Percentiles rank a stretch among this genome's conserved stretches.
Conservation (phyloP, 805 yeast species). For the Yarrowia hollandica region DNA sequence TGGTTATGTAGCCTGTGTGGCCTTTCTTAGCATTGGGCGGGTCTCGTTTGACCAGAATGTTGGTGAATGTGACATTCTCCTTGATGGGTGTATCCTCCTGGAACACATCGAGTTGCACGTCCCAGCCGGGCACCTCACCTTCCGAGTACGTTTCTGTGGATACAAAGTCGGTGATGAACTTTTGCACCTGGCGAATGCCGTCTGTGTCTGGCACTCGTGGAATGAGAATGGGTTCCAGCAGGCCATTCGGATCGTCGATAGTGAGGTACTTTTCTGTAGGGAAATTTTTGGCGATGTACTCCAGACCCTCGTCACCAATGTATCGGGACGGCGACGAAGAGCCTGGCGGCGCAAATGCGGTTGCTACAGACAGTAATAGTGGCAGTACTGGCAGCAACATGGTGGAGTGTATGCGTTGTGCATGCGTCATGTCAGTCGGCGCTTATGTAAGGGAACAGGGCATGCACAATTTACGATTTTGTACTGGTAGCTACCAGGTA, state of each 20-base stretch:
- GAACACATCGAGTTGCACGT: conserved; percentile 39
- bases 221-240: conserved; percentile 39
- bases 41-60: conserved; percentile 39
- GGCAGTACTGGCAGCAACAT: conserved; percentile 6
- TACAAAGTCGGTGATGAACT: conserved; percentile 38
- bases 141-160: conserved; percentile 25
- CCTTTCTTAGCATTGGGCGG: conserved; percentile 34
- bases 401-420: conserved; percentile 12
- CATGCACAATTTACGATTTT: no score
- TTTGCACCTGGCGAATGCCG: conserved; percentile 44
- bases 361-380: neutral
- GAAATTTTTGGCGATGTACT: conserved; percentile 24
- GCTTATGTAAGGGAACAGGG: no score
- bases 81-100: conserved; percentile 45
- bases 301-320: conserved; percentile 9
- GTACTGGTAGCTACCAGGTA: no score
- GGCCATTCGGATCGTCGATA: conserved; percentile 32
- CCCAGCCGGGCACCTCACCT: conserved; percentile 35
- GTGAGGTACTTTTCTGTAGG: conserved; percentile 32
- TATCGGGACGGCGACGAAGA: conserved; percentile 18
- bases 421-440: neutral
- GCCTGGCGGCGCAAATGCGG: conserved; percentile 25
- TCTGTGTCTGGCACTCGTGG: conserved; percentile 48
- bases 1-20: conserved; percentile 36
- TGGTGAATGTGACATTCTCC: conserved; percentile 40